Evolutionary conservation across 1,284 basidiomycete genomes (phyloP), one percentile per base, ranked within the genome.

Genomic region (Microbotryum violaceum): DNA sequence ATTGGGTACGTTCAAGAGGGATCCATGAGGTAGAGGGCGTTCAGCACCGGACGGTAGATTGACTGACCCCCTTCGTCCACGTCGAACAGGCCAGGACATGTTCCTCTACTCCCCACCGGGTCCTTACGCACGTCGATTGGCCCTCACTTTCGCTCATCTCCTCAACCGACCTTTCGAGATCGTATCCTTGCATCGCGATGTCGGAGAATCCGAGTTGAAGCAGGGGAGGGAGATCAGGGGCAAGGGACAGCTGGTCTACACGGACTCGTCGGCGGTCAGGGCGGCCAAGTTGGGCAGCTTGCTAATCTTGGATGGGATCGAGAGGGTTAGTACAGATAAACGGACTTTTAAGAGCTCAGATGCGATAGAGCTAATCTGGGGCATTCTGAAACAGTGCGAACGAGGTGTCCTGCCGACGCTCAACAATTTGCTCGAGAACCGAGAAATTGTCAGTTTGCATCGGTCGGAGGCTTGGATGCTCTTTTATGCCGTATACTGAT

Each of bases 121-220:
- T 14, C 74, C 75, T 1, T 77, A 73, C 62, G 68, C 75, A 0
- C 73, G 75, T n/a, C 65, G 75, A 6, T 70, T 77, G 33, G 72
- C 72, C 47, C 67, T 75, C 37, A 77, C 75, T 0, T 76, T 76
- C 54, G 57, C 60, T 18, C 29, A 46, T 6, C 61, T 66, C 6
- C 46, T 68, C 25, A 68, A 69, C 48, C 55, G 33, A 27, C 64
- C 63, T 2, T 63, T 58, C 58, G 75, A 77, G 61, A 68, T 74
- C 58, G 72, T 77, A 54, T 69, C 72, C 6, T 71, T 77, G 51
- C 76, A 77, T 56, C 68, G 74, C 3, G 76, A 77, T 59, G 63
- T 76, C 6, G 74, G 75, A 31, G 76, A 77, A 56, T 69, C 70
- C 7, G 76, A 77, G 54, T 62, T 77, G n/a, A 69, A 76, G 33